Base-by-base conservation (phyloP, 345 rosid species). In the Arabis hirsuta region DNA sequence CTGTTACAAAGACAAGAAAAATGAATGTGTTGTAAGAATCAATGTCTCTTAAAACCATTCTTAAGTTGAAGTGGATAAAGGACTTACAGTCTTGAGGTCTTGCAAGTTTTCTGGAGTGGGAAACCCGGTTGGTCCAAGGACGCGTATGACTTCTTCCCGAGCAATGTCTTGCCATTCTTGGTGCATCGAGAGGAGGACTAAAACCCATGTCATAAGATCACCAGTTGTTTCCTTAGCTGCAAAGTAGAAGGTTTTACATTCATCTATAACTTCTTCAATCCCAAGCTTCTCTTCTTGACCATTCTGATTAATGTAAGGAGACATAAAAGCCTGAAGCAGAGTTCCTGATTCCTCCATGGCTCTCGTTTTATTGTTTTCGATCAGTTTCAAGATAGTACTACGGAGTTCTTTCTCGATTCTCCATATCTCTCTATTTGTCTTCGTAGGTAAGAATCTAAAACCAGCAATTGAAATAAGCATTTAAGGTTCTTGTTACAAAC, bases 161-260 rank as follows among this genome's bases (percentile, higher is more conserved):
- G 90, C 90, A 68, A 84, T 87, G 58, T 43, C 55, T 76, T 94
- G 92, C 96, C 98, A 94, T 34, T 91, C 91, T 47, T 84, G 97
- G 71, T 93, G 80, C 76, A 75, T 41, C n/a, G 92, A 91, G 12
- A 94, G 72, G 20, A 85, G 88, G 0, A 91, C 59, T 62, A 94
- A 75, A 0, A 84, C 83, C 91, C 92, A 89, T 10, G 91, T 85
- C 76, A 94, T 72, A 29, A 86, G 86, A 24, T 84, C 80, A 38
- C 83, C 97, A 1, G 90, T 81, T 9, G 97, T 94, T 73, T 94
- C 96, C 32, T 91, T 90, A 39, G 95, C 97, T 6, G 96, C 95
- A 53, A 91, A 88, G 76, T 91, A 91, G 71, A 94, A 88, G 5
- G 95, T 91, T 74, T 94, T 88, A 84, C 95, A 88, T 71, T 94